Percentiles rank a stretch among this genome's conserved stretches.
These are phyloP conservation scores for Penicillium ucsense DNA, from an alignment of 495 filamentous ascomycete genomes.

Conservation along the genomic window DNA sequence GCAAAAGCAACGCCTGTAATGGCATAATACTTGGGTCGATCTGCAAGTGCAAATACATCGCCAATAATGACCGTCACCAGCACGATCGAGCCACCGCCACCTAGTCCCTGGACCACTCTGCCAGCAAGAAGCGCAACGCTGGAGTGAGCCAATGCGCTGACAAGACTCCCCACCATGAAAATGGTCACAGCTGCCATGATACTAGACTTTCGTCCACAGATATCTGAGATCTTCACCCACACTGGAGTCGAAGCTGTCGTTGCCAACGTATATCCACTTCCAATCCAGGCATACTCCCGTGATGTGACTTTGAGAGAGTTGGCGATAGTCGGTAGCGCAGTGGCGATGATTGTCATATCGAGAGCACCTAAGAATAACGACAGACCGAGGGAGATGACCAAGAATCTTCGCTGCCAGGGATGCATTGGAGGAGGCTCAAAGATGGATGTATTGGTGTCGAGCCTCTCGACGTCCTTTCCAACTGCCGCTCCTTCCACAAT, in stretches of 20 bases:
- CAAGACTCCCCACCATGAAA: constrained; percentile 57
- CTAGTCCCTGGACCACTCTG: constrained; percentile 59
- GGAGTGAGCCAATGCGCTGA: constrained; percentile 46
- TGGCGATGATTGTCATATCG: constrained; percentile 40
- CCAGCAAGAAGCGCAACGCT: constrained; percentile 63
- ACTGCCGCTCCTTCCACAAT: not conserved
- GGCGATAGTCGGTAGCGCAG: constrained; percentile 40
- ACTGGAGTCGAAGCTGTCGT: constrained; percentile 12
- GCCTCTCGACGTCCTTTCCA: not conserved
- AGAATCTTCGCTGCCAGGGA: not conserved
- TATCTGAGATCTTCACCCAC: constrained; percentile 64
- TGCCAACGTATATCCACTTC: constrained; percentile 34
- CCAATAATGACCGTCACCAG: constrained; percentile 63
- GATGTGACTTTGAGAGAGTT: constrained; percentile 30
- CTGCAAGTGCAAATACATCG: constrained; percentile 47
- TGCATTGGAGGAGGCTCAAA: not conserved
- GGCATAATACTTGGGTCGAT: not conserved
- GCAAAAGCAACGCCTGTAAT: not conserved
- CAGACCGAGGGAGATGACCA: not conserved
- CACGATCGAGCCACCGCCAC: constrained; percentile 61
- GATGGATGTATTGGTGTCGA: not conserved
- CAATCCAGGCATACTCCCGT: constrained; percentile 46
- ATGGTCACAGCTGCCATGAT: constrained; percentile 51
- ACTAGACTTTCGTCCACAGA: constrained; percentile 68
- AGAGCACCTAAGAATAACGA: not conserved